Evolutionary conservation across 352 stramenopile genomes (phyloP), one percentile per base, ranked within the genome.

Genomic region (Saprolegnia parasitica): DNA sequence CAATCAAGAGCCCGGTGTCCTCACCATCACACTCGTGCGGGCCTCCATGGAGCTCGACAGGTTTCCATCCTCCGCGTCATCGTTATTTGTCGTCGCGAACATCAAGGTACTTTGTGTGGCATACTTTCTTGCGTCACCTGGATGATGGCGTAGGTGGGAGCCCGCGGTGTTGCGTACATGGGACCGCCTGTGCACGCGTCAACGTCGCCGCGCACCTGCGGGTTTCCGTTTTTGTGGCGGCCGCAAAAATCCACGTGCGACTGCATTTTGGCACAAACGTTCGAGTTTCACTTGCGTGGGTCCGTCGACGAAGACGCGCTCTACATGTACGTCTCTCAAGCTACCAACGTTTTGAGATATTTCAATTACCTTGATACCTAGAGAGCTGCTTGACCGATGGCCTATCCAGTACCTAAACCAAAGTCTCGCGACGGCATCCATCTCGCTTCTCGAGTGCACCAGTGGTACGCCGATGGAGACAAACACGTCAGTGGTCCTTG

Each of bases 241-340:
- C 29, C 29, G 29, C 29, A 35, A 35, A 35, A 35, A 35, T 35
- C 29, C 29, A 5, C 49, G 49, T 56, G 55, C 26, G 55, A 45
- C 15, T 63, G 50, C 29, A 58, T 24, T 16, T 24, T 63, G 13
- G 55, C 23, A 21, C 55, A 63, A 46, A 46, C 55, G 55, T 63
- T 47, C 45, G 55, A 63, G 35, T 63, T 63, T 63, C 55, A 63
- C 24, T 23, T 63, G 21, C 13, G 21, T 16, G 55, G 55, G 11
- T 45, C 55, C 20, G 23, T 32, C 11, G 55, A 63, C 32, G 55
- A 63, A 18, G 55, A 63, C 18, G 20, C 18, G 18, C 26, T 63
- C 13, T 46, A 63, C 35, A 63, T 63, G 55, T 63, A 63, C 13
- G 21, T 20, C 40, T n/a, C 5, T 2, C 5, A 6, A 35, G 29